These are phyloP conservation scores for Biscutella laevigata DNA, from an alignment of 441 rosid genomes.

Conservation along the genomic window DNA sequence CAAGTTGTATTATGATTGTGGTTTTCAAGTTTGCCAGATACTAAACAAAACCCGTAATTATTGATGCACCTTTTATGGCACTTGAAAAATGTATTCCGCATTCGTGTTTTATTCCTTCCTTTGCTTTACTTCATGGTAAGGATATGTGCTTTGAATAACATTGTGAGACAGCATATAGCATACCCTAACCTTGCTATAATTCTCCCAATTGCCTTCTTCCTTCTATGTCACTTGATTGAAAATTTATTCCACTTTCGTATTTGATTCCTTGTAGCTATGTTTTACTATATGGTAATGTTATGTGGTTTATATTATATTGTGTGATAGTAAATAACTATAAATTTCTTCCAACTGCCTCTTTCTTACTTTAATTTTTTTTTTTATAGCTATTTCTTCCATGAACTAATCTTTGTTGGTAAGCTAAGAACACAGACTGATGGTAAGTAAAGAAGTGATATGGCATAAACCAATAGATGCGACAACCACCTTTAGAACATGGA, in stretches of 20 bases:
- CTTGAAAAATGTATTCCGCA: neutral
- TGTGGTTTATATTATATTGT: neutral
- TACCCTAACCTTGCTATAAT: neutral
- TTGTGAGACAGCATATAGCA: conserved; percentile 1
- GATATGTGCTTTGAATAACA: conserved; percentile 6
- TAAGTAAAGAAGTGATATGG: no score
- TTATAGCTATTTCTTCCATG: conserved; percentile 3
- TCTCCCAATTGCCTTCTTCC: neutral
- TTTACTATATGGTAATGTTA: neutral
- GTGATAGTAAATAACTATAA: conserved; percentile 1
- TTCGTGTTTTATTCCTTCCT: conserved; percentile 5
- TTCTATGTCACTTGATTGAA: conserved; percentile 9
- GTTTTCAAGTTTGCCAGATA: conserved; percentile 74
- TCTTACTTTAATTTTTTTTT: neutral
- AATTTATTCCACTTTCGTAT: neutral
- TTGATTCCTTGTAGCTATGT: neutral
- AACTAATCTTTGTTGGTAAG: neutral
- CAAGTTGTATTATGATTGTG: conserved; percentile 56
- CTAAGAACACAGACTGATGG: no score
- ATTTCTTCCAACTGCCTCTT: neutral
- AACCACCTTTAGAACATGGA: no score
- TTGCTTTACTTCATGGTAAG: neutral
- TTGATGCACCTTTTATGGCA: conserved; percentile 19
- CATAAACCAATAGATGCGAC: no score
- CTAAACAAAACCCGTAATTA: conserved; percentile 71